Base-by-base conservation (phyloP, 192 early-diverging fungal genomes). In the Coemansia aciculifera region DNA sequence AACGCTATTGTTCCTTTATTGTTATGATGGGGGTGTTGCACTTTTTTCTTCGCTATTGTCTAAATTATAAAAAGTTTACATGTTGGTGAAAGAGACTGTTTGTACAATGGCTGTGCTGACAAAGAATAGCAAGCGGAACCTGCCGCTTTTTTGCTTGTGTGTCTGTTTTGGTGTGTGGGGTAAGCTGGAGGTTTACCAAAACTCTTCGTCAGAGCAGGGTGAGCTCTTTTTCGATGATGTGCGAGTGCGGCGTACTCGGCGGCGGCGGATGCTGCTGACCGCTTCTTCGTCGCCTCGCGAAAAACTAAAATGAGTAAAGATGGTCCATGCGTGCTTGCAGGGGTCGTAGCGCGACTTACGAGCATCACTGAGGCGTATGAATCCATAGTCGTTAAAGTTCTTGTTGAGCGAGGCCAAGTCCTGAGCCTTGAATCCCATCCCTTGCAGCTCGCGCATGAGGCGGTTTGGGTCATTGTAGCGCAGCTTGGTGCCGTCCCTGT, bases 391-490 rank as follows among this genome's bases (percentile, higher is more conserved):
- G 46, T 81, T 81, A 29, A 81, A 81, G 63, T 81, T 81, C 46
- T 81, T 81, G 70, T 74, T 81, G 10, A 81, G 78, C 38, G 78
- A 81, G 12, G 78, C 78, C 40, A 74, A 71, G 64, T 81, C 78
- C 67, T 81, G 78, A 24, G 78, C 78, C 56, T 81, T 81, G 67
- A 81, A 81, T 21, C 78, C 78, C 12, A 81, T 73, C 3, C 73
- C 69, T 61, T 81, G 78, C 37, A 81, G 73, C 67, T 81, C 78
- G 64, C 70, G 78, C 73, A 81, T 81, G 3, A 81, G 73, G 21
- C 78, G 69, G 27, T 72, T 74, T 3, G 78, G 73, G 54, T 81
- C 74, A 64, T 81, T 81, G 62, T 81, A 81, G 66, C 78, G 73
- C 39, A 81, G 62, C 42, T 72, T 75, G 42, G 65, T 69, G 52